Evolutionary conservation across 192 early-diverging fungal species (phyloP).

Genomic region (Backusella circina): DNA sequence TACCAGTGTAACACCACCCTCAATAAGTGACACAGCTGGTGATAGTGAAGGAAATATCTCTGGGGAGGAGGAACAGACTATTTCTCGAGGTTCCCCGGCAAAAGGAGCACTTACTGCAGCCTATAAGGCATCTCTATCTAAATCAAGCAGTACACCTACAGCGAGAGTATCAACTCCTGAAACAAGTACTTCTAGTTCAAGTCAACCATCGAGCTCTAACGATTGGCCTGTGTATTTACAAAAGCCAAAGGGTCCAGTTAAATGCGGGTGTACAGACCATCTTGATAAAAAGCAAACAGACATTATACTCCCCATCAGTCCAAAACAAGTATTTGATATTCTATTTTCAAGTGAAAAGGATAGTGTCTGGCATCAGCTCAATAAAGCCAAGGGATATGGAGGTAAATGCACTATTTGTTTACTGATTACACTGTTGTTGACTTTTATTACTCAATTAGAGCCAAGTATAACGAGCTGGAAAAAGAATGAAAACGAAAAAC

Average conservation of each 20-base stretch:
- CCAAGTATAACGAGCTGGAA: constrained; percentile 1
- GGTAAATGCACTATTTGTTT: background rate
- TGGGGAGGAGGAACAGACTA: background rate
- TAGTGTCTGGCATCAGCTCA: background rate
- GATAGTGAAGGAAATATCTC: background rate
- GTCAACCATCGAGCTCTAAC: background rate
- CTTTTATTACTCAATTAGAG: background rate
- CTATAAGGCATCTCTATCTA: background rate
- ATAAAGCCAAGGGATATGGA: background rate
- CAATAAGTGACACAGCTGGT: background rate
- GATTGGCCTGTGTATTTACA: constrained; percentile 37
- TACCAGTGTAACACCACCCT: background rate
- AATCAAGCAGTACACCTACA: background rate
- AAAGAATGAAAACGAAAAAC: background rate
- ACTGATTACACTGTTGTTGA: background rate
- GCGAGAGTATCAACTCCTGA: background rate
- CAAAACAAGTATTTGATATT: background rate
- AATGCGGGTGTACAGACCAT: constrained; percentile 69
- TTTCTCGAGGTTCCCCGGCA: constrained; percentile 7
- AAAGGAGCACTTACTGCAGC: constrained; percentile 6
- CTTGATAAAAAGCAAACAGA: constrained; percentile 57
- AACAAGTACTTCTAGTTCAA: background rate
- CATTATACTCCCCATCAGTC: constrained; percentile 40
- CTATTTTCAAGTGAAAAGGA: background rate
- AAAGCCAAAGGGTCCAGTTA: constrained; percentile 41